phyloP scores from a whole-genome alignment of 768 basidiomycete species.

The Pulveroboletus frians region DNA sequence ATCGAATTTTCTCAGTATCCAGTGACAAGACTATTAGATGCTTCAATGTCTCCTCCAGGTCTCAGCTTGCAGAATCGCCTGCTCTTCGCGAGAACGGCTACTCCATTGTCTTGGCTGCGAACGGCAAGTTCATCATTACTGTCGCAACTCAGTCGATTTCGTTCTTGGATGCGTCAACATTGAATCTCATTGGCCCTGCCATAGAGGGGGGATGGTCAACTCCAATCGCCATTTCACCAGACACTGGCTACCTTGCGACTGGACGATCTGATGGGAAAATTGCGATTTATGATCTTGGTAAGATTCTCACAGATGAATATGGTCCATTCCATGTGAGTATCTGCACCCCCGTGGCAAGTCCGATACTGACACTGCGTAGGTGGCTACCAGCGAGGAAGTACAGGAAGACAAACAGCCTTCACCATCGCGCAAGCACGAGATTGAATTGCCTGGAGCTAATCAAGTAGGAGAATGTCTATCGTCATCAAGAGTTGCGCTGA shows the following conservation, averaged over 20 bases:
- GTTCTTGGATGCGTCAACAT: neutral
- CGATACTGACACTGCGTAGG: neutral
- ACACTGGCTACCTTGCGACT: neutral
- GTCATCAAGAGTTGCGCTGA: neutral
- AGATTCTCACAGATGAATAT: neutral
- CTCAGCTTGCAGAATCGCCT: neutral
- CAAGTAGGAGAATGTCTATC: neutral
- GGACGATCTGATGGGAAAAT: neutral
- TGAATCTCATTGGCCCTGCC: neutral
- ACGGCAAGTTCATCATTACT: neutral
- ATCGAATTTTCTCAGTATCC: neutral
- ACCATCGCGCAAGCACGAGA: too few species aligned
- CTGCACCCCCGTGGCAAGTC: neutral
- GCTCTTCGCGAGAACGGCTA: neutral
- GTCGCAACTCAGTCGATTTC: rapidly evolving
- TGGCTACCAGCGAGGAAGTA: neutral
- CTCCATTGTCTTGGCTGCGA: neutral
- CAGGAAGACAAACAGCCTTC: neutral
- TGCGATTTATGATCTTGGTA: neutral
- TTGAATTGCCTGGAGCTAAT: neutral
- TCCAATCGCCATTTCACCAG: neutral
- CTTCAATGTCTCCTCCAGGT: neutral
- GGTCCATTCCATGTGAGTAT: neutral
- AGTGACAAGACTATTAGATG: neutral
- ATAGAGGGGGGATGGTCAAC: neutral